A percentile compares a stretch with the other conserved stretches of the same genome.
phyloP scores from a whole-genome alignment of 331 rosid genomes.

The Arachis monticola region DNA sequence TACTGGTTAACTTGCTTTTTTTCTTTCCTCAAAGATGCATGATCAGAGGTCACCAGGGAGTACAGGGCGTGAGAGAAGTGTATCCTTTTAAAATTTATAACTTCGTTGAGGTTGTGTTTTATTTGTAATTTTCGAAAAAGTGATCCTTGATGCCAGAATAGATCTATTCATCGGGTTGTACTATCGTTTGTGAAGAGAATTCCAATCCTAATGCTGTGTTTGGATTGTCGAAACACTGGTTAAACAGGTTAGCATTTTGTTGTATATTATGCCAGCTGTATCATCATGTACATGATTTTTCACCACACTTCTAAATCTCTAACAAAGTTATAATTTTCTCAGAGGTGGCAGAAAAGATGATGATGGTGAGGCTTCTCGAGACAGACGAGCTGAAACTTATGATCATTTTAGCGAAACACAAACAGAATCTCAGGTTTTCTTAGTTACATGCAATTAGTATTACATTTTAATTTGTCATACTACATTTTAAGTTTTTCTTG shows the following conservation, averaged over 20 bases:
- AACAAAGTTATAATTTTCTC: constrained; percentile 37
- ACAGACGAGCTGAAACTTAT: constrained; percentile 51
- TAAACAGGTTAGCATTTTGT: constrained; percentile 61
- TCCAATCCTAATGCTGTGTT: constrained; percentile 60
- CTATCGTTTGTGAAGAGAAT: constrained; percentile 61
- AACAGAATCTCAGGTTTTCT: constrained; percentile 92
- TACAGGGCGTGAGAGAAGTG: constrained; percentile 56
- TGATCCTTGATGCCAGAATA: constrained; percentile 61
- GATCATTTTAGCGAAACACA: constrained; percentile 92
- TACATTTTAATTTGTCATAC: constrained; percentile 24
- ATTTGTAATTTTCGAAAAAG: constrained; percentile 25
- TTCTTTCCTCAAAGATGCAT: constrained; percentile 59
- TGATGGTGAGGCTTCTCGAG: constrained; percentile 49
- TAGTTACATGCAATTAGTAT: constrained; percentile 22
- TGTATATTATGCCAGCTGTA: not conserved
- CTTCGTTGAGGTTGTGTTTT: constrained; percentile 31
- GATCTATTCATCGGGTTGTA: constrained; percentile 67
- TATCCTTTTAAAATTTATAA: constrained; percentile 60
- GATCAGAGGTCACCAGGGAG: constrained; percentile 75
- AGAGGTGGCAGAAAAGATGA: constrained; percentile 63
- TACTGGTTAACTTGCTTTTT: constrained; percentile 40
- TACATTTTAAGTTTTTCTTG: not conserved
- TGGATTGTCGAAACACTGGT: constrained; percentile 79
- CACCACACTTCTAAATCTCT: constrained; percentile 30
- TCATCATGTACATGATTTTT: constrained; percentile 33